phyloP scores from a whole-genome alignment of 2,329 filamentous ascomycete genomes.

The Chaetomium globosum region DNA sequence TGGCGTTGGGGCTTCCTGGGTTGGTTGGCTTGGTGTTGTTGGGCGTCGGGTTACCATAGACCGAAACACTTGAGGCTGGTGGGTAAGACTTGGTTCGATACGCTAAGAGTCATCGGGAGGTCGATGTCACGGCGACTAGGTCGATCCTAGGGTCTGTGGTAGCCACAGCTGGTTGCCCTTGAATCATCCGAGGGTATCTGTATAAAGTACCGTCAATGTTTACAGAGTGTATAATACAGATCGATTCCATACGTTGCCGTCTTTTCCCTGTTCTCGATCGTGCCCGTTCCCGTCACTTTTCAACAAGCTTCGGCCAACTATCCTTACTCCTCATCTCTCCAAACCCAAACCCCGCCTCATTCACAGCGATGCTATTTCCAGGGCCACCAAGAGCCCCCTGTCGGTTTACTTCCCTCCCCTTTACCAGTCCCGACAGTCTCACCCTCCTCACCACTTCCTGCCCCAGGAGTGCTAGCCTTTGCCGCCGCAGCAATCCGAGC shows the following conservation, averaged over 20 bases:
- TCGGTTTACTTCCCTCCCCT: not conserved
- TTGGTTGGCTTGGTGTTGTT: not conserved
- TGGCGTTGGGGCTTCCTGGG: conserved; percentile 8
- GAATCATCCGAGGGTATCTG: conserved; percentile 1
- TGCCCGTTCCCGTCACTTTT: not conserved
- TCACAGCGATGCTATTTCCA: conserved; percentile 6
- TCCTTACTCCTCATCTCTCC: not conserved
- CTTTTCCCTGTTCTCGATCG: not conserved
- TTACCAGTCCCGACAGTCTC: not conserved
- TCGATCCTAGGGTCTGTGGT: not conserved
- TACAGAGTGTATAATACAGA: conserved; percentile 5
- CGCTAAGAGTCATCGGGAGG: not conserved
- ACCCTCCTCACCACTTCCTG: not conserved
- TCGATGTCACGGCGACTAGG: not conserved
- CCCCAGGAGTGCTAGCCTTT: not conserved
- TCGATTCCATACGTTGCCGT: not conserved
- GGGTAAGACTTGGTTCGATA: not conserved
- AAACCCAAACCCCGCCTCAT: not conserved
- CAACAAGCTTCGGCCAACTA: not conserved
- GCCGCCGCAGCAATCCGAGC: not conserved
- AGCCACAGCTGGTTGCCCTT: not conserved
- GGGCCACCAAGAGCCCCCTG: conserved; percentile 17
- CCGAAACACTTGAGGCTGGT: not conserved
- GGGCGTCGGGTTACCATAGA: not conserved
- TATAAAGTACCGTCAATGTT: not conserved